Conservation (phyloP, 306 rosid genomes). For the Dalbergia cultrata region DNA sequence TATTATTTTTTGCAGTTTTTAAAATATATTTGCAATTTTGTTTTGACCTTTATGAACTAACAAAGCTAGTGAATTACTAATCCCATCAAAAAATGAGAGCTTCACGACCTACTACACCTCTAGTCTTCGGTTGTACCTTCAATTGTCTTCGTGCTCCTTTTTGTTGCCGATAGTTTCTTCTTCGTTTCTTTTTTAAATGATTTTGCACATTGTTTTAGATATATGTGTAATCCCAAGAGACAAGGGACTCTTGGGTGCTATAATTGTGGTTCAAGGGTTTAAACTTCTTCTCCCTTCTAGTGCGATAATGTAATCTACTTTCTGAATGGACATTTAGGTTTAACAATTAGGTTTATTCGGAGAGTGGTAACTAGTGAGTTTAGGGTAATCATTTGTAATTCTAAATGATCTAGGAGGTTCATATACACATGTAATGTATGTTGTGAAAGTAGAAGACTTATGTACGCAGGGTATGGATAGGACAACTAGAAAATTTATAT, state of each 20-base stretch:
- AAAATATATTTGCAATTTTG: constrained; percentile 10
- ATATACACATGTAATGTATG: constrained; percentile 2
- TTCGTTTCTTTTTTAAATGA: too few species aligned
- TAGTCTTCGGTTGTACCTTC: background rate
- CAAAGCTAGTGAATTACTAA: background rate
- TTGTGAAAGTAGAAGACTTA: background rate
- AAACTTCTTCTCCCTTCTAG: background rate
- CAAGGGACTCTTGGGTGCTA: background rate
- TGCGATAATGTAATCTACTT: background rate
- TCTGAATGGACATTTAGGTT: background rate
- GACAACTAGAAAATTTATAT: background rate
- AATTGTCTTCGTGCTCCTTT: background rate
- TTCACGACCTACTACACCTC: background rate
- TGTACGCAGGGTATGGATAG: background rate
- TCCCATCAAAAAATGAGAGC: constrained; percentile 6
- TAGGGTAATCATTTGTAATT: background rate
- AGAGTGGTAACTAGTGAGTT: background rate
- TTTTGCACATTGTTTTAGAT: background rate
- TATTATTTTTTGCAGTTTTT: background rate
- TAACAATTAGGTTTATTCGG: background rate
- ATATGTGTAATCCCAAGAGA: background rate
- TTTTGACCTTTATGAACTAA: background rate
- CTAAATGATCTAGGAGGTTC: background rate
- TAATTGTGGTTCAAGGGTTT: background rate
- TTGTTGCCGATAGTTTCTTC: background rate